Evolutionary conservation across 1,139 yeast species (phyloP), one percentile per base, ranked within the genome.

Genomic region (Taphrina confusa): DNA sequence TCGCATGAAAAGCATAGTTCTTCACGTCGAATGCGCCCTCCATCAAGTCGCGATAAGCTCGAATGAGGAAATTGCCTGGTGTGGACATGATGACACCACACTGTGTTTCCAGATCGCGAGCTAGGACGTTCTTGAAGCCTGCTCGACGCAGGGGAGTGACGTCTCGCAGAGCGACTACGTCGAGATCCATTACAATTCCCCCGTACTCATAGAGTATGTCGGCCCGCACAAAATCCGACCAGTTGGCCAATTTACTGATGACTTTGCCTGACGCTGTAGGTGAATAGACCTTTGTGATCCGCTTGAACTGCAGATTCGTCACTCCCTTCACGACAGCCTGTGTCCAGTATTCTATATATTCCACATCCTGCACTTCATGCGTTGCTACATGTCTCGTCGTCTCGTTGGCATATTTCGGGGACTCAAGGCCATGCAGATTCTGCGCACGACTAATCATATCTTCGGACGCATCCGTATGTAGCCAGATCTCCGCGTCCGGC

Each of bases 341-440:
- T 12, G 44, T 39, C 44, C 44, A 39, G 27, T 39, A 39, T 16
- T 39, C 44, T 12, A 39, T 12, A 16, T 39, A 39, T 39, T 39
- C 44, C 8, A 25, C 25, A n/a, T 18, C 12, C 9, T 12, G 6
- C 23, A 22, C n/a, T n/a, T n/a, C n/a, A n/a, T n/a, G n/a, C n/a
- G n/a, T n/a, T n/a, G n/a, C n/a, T n/a, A n/a, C n/a, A n/a, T n/a
- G n/a, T n/a, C n/a, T n/a, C n/a, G n/a, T n/a, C n/a, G n/a, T n/a
- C n/a, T n/a, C n/a, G n/a, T 33, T 18, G 9, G 37, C 16, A 16
- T 11, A 22, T 16, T 25, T 39, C 6, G 44, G 44, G 8, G 44
- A 25, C 11, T 18, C 44, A 12, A 39, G 23, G 9, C 23, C 23
- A 6, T 5, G 23, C n/a, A n/a, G n/a, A 18, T 39, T 22, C 9